phyloP scores from a whole-genome alignment of 2,329 filamentous ascomycete genomes.

The Xylaria sp. region DNA sequence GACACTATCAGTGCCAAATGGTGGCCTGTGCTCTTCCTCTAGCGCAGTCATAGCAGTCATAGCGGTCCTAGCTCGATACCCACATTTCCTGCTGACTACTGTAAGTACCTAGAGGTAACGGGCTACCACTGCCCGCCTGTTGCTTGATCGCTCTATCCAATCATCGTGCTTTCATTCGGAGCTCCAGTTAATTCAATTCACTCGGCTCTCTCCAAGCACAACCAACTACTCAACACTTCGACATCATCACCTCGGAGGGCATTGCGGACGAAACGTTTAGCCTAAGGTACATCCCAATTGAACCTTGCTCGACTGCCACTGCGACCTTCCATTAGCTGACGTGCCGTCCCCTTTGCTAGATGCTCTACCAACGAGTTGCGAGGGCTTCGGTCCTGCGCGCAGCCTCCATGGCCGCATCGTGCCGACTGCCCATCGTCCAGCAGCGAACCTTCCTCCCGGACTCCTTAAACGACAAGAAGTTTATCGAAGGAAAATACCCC shows the following conservation, averaged over 20 bases:
- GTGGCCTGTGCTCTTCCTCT: constrained; percentile 21
- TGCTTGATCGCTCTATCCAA: constrained; percentile 21
- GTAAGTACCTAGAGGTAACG: too few relatives aligned
- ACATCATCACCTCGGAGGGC: constrained; percentile 27
- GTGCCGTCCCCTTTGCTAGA: constrained; percentile 54
- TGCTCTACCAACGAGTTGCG: constrained; percentile 70
- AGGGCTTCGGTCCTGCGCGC: constrained; percentile 62
- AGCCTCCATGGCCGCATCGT: constrained; percentile 55
- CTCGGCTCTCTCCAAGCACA: constrained; percentile 28
- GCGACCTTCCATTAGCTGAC: constrained; percentile 4
- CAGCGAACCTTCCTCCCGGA: constrained; percentile 68
- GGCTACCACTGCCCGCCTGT: background rate
- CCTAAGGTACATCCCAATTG: constrained; percentile 52
- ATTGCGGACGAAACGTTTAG: constrained; percentile 49
- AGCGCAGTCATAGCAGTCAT: too few relatives aligned
- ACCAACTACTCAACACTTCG: constrained; percentile 37
- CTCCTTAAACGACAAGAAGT: constrained; percentile 58
- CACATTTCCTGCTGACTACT: constrained; percentile 24
- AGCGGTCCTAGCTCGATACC: background rate
- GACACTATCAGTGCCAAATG: constrained; percentile 3
- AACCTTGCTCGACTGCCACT: too few relatives aligned
- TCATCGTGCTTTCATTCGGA: constrained; percentile 9
- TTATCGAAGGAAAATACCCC: constrained; percentile 65
- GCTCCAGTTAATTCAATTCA: constrained; percentile 32
- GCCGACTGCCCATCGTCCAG: constrained; percentile 65